Percentiles rank a stretch among this genome's conserved stretches.
phyloP scores from a whole-genome alignment of 2,329 filamentous ascomycete genomes.

The Incumbomyces lentus region DNA sequence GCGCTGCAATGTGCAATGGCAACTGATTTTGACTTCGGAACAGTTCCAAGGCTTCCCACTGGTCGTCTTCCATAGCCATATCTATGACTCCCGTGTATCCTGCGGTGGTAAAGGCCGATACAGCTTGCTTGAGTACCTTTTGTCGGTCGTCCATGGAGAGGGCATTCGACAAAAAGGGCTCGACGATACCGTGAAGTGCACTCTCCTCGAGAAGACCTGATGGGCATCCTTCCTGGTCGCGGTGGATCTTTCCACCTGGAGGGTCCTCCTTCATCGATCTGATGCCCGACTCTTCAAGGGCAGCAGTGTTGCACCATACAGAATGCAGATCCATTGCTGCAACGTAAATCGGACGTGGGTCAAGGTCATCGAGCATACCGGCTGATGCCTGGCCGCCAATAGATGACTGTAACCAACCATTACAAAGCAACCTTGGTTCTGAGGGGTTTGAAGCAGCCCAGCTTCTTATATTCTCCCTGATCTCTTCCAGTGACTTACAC shows the following conservation, averaged over 20 bases:
- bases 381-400: conserved; percentile 34
- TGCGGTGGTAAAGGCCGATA: conserved; percentile 31
- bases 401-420: conserved; percentile 39
- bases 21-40: conserved; percentile 25
- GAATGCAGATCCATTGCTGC: conserved; percentile 41
- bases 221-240: conserved; percentile 34
- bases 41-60: conserved; percentile 35
- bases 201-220: conserved; percentile 38
- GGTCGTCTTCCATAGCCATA: conserved; percentile 43
- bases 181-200: conserved; percentile 33
- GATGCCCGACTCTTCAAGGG: conserved; percentile 34
- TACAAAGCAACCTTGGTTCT: conserved; percentile 34
- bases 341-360: conserved; percentile 39
- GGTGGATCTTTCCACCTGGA: conserved; percentile 36
- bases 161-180: conserved; percentile 33
- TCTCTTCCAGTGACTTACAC: conserved; percentile 33
- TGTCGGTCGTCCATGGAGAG: conserved; percentile 34
- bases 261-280: conserved; percentile 32
- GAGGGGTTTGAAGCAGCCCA: conserved; percentile 31
- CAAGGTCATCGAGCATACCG: conserved; percentile 39
- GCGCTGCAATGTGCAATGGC: conserved; percentile 35
- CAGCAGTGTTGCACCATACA: conserved; percentile 39
- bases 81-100: conserved; percentile 41
- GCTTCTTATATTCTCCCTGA: conserved; percentile 29
- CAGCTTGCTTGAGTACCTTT: conserved; percentile 28